A percentile compares a stretch with the other conserved stretches of the same genome.
Conservation (phyloP, 208 protist species). For the Leishmania lainsoni region DNA sequence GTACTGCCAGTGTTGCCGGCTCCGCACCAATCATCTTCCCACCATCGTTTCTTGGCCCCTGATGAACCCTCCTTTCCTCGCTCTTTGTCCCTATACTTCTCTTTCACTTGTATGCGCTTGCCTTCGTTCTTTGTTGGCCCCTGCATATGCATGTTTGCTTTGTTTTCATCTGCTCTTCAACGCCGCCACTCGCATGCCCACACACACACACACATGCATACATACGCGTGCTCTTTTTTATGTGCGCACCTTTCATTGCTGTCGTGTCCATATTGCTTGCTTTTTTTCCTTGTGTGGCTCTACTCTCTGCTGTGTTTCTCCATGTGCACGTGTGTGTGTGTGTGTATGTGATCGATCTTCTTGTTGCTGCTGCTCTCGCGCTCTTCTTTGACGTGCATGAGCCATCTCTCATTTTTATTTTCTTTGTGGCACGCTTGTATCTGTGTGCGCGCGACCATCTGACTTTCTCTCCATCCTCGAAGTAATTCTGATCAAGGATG, state of each 20-base stretch:
- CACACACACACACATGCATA: neutral
- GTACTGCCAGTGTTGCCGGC: neutral
- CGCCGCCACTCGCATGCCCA: neutral
- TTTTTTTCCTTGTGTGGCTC: neutral
- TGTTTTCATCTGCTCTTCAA: neutral
- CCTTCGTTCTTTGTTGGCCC: conserved; percentile 6
- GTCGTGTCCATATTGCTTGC: neutral
- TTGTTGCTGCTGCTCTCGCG: neutral
- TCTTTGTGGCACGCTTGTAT: neutral
- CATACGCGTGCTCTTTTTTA: neutral
- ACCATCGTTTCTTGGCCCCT: neutral
- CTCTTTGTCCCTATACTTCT: neutral
- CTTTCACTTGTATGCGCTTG: conserved; percentile 7
- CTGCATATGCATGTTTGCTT: neutral
- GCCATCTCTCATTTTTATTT: neutral
- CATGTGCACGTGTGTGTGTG: neutral
- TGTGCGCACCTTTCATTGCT: neutral
- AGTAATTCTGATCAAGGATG: neutral
- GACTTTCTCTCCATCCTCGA: neutral
- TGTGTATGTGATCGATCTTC: neutral
- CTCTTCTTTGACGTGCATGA: neutral
- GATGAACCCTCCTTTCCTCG: neutral
- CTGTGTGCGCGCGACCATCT: neutral
- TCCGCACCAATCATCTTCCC: neutral
- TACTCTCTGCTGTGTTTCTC: neutral